These are phyloP conservation scores for Nicotiana tabacum DNA, from an alignment of 257 asterid species.

Conservation along the genomic window DNA sequence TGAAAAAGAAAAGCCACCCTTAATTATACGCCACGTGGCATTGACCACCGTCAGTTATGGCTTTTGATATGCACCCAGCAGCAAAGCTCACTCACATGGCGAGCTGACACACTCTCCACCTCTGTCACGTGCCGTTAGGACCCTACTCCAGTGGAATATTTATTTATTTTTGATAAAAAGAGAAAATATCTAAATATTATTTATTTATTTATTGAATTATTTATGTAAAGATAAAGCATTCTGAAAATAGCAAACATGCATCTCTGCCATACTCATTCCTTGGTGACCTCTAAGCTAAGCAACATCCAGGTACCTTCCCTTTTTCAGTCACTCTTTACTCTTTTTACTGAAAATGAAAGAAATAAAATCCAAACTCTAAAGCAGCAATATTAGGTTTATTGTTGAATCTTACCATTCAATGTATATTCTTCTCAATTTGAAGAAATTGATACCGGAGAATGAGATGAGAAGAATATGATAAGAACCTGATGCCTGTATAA, in stretches of 20 bases:
- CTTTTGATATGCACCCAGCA: neutral
- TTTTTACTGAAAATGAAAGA: neutral
- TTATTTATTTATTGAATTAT: neutral
- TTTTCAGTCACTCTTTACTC: neutral
- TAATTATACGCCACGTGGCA: conserved; percentile 4
- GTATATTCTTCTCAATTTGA: neutral
- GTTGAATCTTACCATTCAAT: neutral
- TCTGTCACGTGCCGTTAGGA: conserved; percentile 15
- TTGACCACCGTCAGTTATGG: conserved; percentile 18
- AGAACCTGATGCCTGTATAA: no score
- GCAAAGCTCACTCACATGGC: conserved; percentile 11
- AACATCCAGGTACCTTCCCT: neutral
- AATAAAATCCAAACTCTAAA: neutral
- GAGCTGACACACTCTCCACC: conserved; percentile 15
- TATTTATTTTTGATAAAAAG: neutral
- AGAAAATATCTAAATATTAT: neutral
- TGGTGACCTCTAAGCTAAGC: conserved; percentile 1
- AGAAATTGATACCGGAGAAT: no score
- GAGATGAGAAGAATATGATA: no score
- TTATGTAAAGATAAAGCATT: conserved; percentile 1
- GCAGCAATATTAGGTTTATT: neutral
- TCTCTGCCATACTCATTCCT: neutral
- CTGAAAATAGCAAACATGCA: neutral
- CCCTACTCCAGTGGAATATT: neutral
- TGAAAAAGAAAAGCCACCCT: neutral